These are phyloP conservation scores for Hepatocystis sp. DNA, from an alignment of 169 alveolate genomes.

Conservation along the genomic window DNA sequence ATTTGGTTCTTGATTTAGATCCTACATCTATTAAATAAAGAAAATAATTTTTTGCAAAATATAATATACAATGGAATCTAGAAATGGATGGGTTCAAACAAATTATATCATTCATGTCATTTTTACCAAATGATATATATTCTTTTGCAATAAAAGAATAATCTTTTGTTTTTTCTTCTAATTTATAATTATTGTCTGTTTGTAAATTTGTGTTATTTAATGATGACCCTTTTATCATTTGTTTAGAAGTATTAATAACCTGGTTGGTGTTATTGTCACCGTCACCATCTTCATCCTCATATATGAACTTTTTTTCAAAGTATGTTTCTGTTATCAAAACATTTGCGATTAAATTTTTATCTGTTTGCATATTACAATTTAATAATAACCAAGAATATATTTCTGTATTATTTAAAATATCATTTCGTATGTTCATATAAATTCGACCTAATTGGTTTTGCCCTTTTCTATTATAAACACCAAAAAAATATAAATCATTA, in stretches of 20 bases:
- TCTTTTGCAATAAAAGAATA: conserved; percentile 44
- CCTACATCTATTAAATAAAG: conserved; percentile 72
- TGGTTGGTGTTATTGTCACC: conserved; percentile 3
- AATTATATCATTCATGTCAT: conserved; percentile 60
- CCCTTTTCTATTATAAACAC: conserved; percentile 78
- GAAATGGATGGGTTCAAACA: conserved; percentile 76
- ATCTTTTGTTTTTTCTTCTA: conserved; percentile 45
- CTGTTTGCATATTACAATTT: conserved; percentile 74
- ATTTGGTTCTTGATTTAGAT: conserved; percentile 61
- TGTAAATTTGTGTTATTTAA: too few species aligned
- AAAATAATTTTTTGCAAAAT: conserved; percentile 43
- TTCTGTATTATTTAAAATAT: conserved; percentile 55
- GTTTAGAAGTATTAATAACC: too few species aligned
- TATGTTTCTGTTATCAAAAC: conserved; percentile 49
- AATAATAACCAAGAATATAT: conserved; percentile 56
- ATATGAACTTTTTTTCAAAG: conserved; percentile 19
- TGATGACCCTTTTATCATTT: too few species aligned
- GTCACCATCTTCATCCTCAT: conserved; percentile 5
- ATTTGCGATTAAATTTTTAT: conserved; percentile 42
- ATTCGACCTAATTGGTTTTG: conserved; percentile 82
- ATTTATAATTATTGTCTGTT: not conserved
- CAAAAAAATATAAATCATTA: conserved; percentile 77
- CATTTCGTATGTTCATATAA: conserved; percentile 78
- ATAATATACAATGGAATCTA: conserved; percentile 62
- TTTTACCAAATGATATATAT: conserved; percentile 75